Percentiles rank a stretch among this genome's conserved stretches.
Evolutionary conservation across 2,329 filamentous ascomycete species (phyloP).

Genomic region (Venturiaceae sp.): DNA sequence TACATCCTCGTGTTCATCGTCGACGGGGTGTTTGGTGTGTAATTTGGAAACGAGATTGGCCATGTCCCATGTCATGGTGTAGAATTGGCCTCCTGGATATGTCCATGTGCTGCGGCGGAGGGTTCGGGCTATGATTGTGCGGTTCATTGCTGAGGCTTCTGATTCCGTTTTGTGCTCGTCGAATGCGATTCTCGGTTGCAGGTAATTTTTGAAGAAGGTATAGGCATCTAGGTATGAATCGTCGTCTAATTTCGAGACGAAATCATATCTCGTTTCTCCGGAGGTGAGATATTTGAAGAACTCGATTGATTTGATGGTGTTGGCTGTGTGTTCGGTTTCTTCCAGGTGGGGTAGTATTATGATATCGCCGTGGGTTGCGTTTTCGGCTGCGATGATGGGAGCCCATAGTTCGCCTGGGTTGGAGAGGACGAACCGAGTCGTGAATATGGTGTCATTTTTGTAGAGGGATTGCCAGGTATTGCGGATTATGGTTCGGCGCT

Average conservation of each 20-base stretch:
- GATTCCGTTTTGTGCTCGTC: slow-evolving; percentile 5
- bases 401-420: slow-evolving; percentile 20
- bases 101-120: slow-evolving; percentile 16
- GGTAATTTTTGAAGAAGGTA: slow-evolving; percentile 21
- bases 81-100: slow-evolving; percentile 24
- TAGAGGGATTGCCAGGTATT: slow-evolving; percentile 24
- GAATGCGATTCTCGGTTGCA: slow-evolving; percentile 14
- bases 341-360: slow-evolving; percentile 23
- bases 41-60: slow-evolving; percentile 18
- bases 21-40: slow-evolving; percentile 12
- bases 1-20: slow-evolving; percentile 4
- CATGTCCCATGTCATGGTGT: slow-evolving; percentile 25
- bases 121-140: slow-evolving; percentile 21
- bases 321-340: slow-evolving; percentile 22
- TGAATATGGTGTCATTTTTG: slow-evolving; percentile 18
- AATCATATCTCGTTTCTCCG: slow-evolving; percentile 16
- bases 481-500: slow-evolving; percentile 16
- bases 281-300: slow-evolving; percentile 22
- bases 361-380: slow-evolving; percentile 24
- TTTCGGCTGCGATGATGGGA: slow-evolving; percentile 18
- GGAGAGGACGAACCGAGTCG: slow-evolving; percentile 21
- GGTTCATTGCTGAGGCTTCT: slow-evolving; percentile 7
- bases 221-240: slow-evolving; percentile 23
- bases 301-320: slow-evolving; percentile 25
- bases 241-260: slow-evolving; percentile 24